These are phyloP conservation scores for Candida neerlandica DNA, from an alignment of 1,139 yeast genomes.

Conservation along the genomic window DNA sequence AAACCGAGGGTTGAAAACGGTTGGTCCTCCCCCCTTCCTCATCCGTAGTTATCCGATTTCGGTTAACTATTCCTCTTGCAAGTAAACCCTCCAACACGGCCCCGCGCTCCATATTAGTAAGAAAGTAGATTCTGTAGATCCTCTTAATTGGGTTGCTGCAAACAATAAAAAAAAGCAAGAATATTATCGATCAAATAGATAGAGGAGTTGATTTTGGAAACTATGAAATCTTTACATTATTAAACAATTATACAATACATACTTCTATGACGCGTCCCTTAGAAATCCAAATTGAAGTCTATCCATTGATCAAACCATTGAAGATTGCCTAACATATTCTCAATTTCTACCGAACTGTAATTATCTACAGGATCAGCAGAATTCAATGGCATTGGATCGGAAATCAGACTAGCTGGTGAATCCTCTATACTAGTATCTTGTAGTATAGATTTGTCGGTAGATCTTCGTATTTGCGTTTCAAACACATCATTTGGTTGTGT, in stretches of 20 bases:
- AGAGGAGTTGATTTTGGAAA: no score
- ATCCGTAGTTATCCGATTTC: no score
- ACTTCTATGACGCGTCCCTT: neutral
- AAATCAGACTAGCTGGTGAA: constrained; percentile 15
- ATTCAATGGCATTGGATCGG: constrained; percentile 6
- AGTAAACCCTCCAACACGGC: no score
- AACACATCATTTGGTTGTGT: constrained; percentile 18
- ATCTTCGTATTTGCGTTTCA: constrained; percentile 25
- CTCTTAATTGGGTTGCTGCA: no score
- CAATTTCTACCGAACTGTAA: constrained; percentile 20
- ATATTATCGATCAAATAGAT: no score
- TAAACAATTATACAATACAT: neutral
- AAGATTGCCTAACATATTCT: constrained; percentile 44
- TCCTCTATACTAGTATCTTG: constrained; percentile 10
- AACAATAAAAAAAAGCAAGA: no score
- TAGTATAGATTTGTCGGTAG: constrained; percentile 9
- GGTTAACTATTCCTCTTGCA: no score
- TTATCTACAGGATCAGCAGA: constrained; percentile 14
- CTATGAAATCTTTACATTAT: no score
- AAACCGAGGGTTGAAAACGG: no score
- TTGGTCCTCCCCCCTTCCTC: no score
- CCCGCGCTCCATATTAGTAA: no score
- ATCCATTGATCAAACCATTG: constrained; percentile 63
- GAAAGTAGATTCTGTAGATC: no score
- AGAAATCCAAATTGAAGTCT: constrained; percentile 29